phyloP scores from a whole-genome alignment of 75 land plant genomes.

The Azolla pinnata region DNA sequence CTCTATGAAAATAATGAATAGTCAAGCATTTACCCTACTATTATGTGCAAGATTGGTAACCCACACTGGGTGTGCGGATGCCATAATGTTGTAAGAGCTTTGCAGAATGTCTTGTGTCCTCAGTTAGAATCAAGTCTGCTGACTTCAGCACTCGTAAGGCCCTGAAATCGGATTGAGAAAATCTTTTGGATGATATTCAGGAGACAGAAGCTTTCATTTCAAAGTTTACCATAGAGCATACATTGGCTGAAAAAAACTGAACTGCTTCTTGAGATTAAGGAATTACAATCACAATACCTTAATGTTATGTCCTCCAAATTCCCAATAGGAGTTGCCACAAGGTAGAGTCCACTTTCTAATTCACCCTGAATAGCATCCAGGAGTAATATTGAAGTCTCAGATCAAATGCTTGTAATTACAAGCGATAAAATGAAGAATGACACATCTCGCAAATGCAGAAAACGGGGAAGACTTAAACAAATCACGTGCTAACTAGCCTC shows the following conservation, averaged over 20 bases:
- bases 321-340: constrained; percentile 96
- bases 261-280: too few species aligned
- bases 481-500: too few species aligned
- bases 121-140: constrained; percentile 80
- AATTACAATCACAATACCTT: constrained; percentile 63
- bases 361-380: constrained; percentile 35
- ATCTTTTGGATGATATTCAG: too few species aligned
- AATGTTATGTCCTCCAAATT: constrained; percentile 95
- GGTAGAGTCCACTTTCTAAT: constrained; percentile 72
- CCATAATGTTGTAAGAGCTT: constrained; percentile 71
- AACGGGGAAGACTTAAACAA: too few species aligned
- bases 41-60: constrained; percentile 8
- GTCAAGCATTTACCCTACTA: constrained; percentile 1
- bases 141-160: constrained; percentile 77
- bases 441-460: too few species aligned
- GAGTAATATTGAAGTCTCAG: too few species aligned
- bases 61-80: constrained; percentile 77
- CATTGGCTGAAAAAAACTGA: too few species aligned
- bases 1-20: neutral
- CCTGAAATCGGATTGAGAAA: too few species aligned
- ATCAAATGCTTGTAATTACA: too few species aligned
- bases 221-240: too few species aligned
- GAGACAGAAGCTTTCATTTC: too few species aligned
- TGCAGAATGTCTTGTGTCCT: constrained; percentile 92
- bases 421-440: too few species aligned